Conservation (phyloP, 1,284 basidiomycete genomes). For the Gomphus bonarii region DNA sequence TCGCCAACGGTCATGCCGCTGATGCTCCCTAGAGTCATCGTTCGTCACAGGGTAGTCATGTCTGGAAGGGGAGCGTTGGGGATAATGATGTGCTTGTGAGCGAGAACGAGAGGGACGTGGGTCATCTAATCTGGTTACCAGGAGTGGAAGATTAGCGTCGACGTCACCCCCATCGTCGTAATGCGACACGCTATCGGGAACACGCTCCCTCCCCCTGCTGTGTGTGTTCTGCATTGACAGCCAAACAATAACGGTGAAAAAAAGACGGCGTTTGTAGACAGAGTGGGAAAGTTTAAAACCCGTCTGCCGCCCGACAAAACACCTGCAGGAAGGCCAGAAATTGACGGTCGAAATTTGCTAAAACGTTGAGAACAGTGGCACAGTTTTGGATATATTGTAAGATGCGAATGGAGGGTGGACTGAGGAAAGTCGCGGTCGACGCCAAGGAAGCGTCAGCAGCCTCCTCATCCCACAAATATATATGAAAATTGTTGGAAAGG, state of each 20-base stretch:
- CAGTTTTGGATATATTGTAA: not conserved
- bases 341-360: not conserved
- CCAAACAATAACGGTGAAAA: not conserved
- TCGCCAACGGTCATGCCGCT: constrained; percentile 42
- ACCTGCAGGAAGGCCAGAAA: not conserved
- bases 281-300: constrained; percentile 10
- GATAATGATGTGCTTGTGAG: constrained; percentile 31
- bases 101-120: constrained; percentile 30
- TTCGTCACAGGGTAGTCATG: constrained; percentile 35
- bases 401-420: not conserved
- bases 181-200: constrained; percentile 1
- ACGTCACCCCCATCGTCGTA: constrained; percentile 36
- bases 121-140: constrained; percentile 41
- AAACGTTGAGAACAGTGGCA: not conserved
- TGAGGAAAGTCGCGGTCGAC: constrained; percentile 1
- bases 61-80: constrained; percentile 26
- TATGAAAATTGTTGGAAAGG: not conserved
- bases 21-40: constrained; percentile 38
- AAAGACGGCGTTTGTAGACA: not conserved
- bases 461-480: not conserved
- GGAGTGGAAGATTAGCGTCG: constrained; percentile 25
- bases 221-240: constrained; percentile 6
- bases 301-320: constrained; percentile 2
- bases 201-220: not conserved
- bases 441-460: constrained; percentile 1